A percentile compares a stretch with the other conserved stretches of the same genome.
Conservation (phyloP, 192 early-diverging fungal genomes). For the Entomortierella chlamydospora region DNA sequence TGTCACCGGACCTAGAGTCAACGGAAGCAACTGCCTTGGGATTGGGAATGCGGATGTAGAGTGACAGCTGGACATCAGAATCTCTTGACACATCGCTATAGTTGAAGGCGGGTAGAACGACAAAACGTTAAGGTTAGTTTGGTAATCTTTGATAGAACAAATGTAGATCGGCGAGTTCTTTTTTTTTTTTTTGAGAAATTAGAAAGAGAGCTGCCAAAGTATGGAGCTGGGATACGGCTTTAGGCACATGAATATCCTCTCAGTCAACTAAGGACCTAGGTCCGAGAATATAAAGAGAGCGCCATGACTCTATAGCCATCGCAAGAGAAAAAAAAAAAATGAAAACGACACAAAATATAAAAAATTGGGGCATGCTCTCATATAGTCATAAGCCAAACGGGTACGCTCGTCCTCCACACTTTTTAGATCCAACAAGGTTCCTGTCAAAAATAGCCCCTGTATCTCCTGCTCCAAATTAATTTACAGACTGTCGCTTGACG, state of each 20-base stretch:
- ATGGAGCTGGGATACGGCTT: no score
- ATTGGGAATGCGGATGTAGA: constrained; percentile 65
- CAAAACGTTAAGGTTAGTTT: not conserved
- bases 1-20: constrained; percentile 53
- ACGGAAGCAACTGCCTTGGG: constrained; percentile 41
- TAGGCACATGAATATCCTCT: no score
- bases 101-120: not conserved
- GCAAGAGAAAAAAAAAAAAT: not conserved
- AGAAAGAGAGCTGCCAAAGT: no score
- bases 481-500: not conserved
- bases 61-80: constrained; percentile 69
- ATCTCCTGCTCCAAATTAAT: not conserved
- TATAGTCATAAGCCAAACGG: not conserved
- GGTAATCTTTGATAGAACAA: not conserved
- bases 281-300: no score
- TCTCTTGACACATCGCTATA: constrained; percentile 71
- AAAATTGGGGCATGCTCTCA: constrained; percentile 9
- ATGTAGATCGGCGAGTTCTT: not conserved
- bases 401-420: not conserved
- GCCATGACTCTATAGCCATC: no score
- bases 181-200: no score
- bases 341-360: not conserved
- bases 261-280: no score
- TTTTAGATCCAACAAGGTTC: constrained; percentile 4
- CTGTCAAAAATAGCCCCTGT: constrained; percentile 9